Evolutionary conservation across 148 eudicot genomes (phyloP), one percentile per base, ranked within the genome.

Genomic region (Vaccinium macrocarpon): DNA sequence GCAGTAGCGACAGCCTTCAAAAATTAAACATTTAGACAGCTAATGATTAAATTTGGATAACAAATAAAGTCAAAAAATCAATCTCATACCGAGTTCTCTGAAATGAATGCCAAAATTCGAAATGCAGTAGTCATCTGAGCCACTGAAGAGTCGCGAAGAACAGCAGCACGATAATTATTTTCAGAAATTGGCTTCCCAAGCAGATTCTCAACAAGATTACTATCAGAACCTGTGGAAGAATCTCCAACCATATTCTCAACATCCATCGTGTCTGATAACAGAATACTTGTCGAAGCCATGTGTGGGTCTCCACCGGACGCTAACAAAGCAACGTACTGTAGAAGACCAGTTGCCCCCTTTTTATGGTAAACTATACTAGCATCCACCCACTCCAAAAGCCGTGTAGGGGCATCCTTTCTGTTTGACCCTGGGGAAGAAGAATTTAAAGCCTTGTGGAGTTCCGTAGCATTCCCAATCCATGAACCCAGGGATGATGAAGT

Each of bases 241-340:
- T 91, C 95, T 79, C 93, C 95, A 78, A 88, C 91, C 56, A 91
- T 92, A 88, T 90, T 93, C 81, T 97, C 99, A 83, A 90, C 91
- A 87, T 94, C 98, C 91, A 91, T 85, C 68, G 90, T 86, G 85
- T 97, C 98, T 85, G 97, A 90, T 55, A 95, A 93, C 87, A 97
- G 80, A 66, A 93, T 88, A 86, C 90, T 95, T 78, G 98, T 86
- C 35, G 98, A 90, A 51, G 98, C 93, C 88, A 95, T 90, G 89
- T 93, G 96, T 84, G 95, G 97, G 93, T 97, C 99, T 84, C 98
- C 98, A 61, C 99, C 99, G 51, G 99, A 95, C 38, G 98, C 98
- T 85, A 97, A 89, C 66, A 95, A 91, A 85, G 98, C 96, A 81
- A 94, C 90, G 89, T 97, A 97, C 46, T 94, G 93, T 86, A 97